Conservation (phyloP, 2,329 filamentous ascomycete genomes). For the Botrytis aclada region DNA sequence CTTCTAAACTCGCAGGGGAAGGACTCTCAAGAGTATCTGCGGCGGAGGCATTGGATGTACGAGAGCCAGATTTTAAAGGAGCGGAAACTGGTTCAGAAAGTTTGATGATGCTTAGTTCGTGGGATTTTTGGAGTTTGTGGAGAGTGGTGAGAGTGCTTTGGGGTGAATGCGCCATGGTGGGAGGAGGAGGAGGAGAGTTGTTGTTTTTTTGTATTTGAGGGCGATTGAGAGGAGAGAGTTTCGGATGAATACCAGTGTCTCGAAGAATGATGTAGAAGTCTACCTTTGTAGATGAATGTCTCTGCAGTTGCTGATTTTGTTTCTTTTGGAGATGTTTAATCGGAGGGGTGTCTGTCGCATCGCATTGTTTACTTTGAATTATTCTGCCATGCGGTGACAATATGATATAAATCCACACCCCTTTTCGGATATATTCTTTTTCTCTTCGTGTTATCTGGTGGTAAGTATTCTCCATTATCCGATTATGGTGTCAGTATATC, state of each 20-base stretch:
- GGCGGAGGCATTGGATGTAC: constrained; percentile 68
- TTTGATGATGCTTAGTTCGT: constrained; percentile 70
- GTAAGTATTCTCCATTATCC: background rate
- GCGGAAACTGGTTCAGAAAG: constrained; percentile 72
- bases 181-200: background rate
- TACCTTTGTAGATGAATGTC: background rate
- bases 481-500: background rate
- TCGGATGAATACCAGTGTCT: background rate
- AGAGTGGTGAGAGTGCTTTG: constrained; percentile 48
- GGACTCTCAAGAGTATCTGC: constrained; percentile 61
- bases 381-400: constrained; percentile 1
- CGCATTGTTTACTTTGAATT: constrained; percentile 26
- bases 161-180: constrained; percentile 29
- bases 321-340: background rate
- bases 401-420: background rate
- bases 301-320: background rate
- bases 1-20: constrained; percentile 73
- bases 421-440: background rate
- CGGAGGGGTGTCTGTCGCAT: constrained; percentile 9
- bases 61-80: constrained; percentile 45
- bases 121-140: constrained; percentile 51
- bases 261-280: background rate
- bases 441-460: too few relatives aligned
- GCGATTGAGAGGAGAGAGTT: background rate
- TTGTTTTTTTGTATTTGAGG: background rate